Conservation (phyloP, 371 early-diverging fungal species). For the Mortierella sp. region DNA sequence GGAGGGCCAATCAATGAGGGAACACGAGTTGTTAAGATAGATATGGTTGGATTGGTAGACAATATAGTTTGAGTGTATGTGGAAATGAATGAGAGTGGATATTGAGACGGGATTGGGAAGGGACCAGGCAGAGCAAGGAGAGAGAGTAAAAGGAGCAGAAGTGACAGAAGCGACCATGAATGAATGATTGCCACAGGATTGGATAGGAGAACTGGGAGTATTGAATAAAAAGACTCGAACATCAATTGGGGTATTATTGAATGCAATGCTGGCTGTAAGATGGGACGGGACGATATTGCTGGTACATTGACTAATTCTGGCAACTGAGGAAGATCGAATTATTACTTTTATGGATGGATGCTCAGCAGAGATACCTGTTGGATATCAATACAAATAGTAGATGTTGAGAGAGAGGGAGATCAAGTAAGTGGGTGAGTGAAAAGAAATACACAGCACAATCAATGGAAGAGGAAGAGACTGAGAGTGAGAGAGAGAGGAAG, state of each 20-base stretch:
- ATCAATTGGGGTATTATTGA: background rate
- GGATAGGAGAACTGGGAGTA: constrained; percentile 5
- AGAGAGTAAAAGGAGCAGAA: constrained; percentile 5
- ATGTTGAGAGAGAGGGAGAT: background rate
- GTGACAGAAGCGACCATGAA: background rate
- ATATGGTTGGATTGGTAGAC: background rate
- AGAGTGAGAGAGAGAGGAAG: constrained; percentile 5
- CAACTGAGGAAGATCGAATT: background rate
- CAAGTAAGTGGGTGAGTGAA: background rate
- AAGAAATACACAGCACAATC: background rate
- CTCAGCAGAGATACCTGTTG: background rate
- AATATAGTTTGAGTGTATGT: background rate
- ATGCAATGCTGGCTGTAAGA: background rate
- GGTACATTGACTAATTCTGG: background rate
- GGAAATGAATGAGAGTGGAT: background rate
- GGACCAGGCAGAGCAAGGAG: constrained; percentile 13
- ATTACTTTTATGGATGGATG: background rate
- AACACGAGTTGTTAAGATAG: background rate
- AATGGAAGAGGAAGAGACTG: background rate
- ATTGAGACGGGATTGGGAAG: background rate
- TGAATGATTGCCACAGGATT: background rate
- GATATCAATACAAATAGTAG: background rate
- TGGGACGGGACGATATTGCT: background rate
- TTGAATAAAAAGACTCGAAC: background rate
- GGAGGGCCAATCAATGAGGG: background rate